phyloP scores from a whole-genome alignment of 140 eudicot species.

The Bidens hawaiensis region DNA sequence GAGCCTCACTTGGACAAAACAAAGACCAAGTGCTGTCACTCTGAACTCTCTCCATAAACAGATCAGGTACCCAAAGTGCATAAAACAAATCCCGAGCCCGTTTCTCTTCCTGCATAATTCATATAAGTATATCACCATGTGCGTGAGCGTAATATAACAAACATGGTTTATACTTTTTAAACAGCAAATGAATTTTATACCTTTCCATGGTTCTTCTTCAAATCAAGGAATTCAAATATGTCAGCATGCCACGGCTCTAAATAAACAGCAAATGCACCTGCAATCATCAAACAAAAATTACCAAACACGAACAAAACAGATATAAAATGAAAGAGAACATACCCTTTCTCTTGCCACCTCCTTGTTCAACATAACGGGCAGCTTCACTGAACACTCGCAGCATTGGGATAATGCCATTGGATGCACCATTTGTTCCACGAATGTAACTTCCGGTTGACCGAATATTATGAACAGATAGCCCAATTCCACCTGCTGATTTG shows the following conservation, averaged over 20 bases:
- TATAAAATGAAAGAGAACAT: background rate
- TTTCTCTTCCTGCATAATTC: slow-evolving; percentile 63
- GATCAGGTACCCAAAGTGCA: slow-evolving; percentile 87
- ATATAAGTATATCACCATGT: background rate
- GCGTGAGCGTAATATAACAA: background rate
- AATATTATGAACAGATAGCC: slow-evolving; percentile 72
- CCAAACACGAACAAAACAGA: background rate
- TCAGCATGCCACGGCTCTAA: no score
- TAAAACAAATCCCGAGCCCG: slow-evolving; percentile 78
- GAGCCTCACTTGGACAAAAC: slow-evolving; percentile 83
- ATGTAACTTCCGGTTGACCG: slow-evolving; percentile 90
- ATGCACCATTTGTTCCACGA: slow-evolving; percentile 86
- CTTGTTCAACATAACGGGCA: slow-evolving; percentile 80
- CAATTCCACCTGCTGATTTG: slow-evolving; percentile 89
- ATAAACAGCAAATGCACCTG: no score
- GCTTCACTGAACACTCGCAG: slow-evolving; percentile 78
- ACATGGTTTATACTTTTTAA: background rate
- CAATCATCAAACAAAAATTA: background rate
- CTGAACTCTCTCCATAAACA: slow-evolving; percentile 68
- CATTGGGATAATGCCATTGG: slow-evolving; percentile 88
- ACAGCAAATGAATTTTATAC: slow-evolving; percentile 14
- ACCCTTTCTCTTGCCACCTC: slow-evolving; percentile 96
- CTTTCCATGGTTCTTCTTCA: slow-evolving; percentile 63
- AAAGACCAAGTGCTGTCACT: slow-evolving; percentile 62
- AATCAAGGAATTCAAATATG: no score